Evolutionary conservation across 2,329 filamentous ascomycete species (phyloP).

Genomic region (Cladosporium oxysporum): DNA sequence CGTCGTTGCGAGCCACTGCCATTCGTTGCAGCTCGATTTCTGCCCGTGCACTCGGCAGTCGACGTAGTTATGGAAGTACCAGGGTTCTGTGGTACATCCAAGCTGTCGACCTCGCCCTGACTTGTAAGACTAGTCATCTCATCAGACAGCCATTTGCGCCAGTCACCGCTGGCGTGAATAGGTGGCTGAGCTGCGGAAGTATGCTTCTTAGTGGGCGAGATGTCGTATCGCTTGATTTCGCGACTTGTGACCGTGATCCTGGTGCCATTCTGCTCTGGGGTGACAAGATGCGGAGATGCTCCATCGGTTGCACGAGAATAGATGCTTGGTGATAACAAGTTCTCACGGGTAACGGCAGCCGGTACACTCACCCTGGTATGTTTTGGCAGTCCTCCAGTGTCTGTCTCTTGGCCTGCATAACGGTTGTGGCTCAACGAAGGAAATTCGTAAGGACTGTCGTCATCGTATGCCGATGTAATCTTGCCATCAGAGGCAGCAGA

Average conservation of each 20-base stretch:
- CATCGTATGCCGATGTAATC: constrained; percentile 9
- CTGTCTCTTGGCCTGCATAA: constrained; percentile 19
- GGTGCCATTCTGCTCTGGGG: constrained; percentile 36
- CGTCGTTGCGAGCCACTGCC: constrained; percentile 3
- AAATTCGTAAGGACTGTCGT: constrained; percentile 38
- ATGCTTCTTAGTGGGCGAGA: constrained; percentile 32
- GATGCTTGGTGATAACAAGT: constrained; percentile 47
- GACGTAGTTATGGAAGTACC: background rate
- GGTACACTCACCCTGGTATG: constrained; percentile 23
- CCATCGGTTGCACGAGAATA: constrained; percentile 49
- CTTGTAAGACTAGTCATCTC: constrained; percentile 44
- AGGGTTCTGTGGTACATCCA: background rate
- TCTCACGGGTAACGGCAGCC: constrained; percentile 14
- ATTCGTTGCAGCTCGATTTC: background rate
- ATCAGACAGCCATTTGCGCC: constrained; percentile 50
- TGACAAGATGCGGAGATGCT: constrained; percentile 35
- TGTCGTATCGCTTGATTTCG: constrained; percentile 46
- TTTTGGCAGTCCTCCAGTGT: constrained; percentile 28
- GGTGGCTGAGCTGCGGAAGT: constrained; percentile 21
- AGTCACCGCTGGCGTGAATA: constrained; percentile 44
- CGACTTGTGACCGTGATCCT: constrained; percentile 48
- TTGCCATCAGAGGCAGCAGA: background rate
- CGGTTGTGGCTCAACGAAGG: constrained; percentile 26
- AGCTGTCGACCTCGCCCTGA: constrained; percentile 28
- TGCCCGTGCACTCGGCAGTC: background rate